Base-by-base conservation (phyloP, 1,284 basidiomycete genomes). In the Malassezia sympodialis region DNA sequence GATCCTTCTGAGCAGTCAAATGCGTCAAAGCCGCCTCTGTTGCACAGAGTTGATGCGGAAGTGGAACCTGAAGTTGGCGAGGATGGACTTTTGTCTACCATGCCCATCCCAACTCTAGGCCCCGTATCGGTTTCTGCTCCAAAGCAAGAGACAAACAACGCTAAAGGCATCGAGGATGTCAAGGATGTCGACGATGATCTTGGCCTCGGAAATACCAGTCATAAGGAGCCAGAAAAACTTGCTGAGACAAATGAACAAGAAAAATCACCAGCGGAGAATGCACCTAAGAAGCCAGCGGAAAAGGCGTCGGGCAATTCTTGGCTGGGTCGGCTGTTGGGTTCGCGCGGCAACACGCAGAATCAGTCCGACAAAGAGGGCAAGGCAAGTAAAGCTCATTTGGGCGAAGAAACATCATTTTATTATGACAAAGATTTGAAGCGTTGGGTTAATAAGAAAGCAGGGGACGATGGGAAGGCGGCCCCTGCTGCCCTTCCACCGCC, bases 371-470 rank as follows among this genome's bases (percentile, higher is more conserved):
- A 58, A n/a, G 60, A 65, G 19, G 48, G 58, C 30, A 75, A 75
- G 30, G 69, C 75, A 0, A 64, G 65, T 48, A 65, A 67, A 47
- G 94, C 93, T 15, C 96, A 88, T 65, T 81, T 98, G 21, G 94
- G 94, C 17, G 88, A 98, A 68, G 84, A 93, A 71, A 88, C 81
- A 28, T 80, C 84, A 42, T 93, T 98, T 78, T 87, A 90, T 65
- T 99, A 88, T 74, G 94, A 99, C 76, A 84, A 87, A 67, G 90
- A 96, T 21, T 81, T 86, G 60, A 94, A 94, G 76, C 82, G 86
- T 59, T 99, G 94, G 94, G 85, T 98, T 19, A 91, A 96, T 76
- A 91, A 87, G 77, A 90, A 87, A 77, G 45, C 62, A 39, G 57
- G 73, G 53, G 51, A 67, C 57, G 21, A 76, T 10, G 60, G 53